Percentiles rank a stretch among this genome's conserved stretches.
Conservation (phyloP, 176 grass and related monocot species). For the Triticum turgidum region DNA sequence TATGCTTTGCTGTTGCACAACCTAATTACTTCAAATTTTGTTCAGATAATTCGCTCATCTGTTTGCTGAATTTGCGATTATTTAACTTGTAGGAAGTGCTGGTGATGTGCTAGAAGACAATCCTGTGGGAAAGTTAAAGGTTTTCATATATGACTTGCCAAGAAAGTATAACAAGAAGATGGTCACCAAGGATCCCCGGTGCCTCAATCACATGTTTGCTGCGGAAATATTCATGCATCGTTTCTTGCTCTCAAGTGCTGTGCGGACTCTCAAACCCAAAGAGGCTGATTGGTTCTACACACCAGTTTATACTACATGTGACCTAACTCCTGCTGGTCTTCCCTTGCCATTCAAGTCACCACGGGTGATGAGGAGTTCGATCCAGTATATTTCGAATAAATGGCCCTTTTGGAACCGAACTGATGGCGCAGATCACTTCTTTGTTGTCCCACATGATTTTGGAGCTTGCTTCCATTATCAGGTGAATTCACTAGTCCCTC, state of each 20-base stretch:
- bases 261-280: constrained; percentile 85
- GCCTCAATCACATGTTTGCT: constrained; percentile 93
- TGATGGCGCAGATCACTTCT: constrained; percentile 90
- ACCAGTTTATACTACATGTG: constrained; percentile 90
- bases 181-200: constrained; percentile 86
- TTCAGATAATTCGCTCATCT: background rate
- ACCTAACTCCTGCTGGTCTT: constrained; percentile 75
- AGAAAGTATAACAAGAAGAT: constrained; percentile 99
- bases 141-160: constrained; percentile 88
- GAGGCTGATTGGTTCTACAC: constrained; percentile 98
- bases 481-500: constrained; percentile 8
- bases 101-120: constrained; percentile 97
- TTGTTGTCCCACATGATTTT: constrained; percentile 96
- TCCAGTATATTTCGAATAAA: constrained; percentile 74
- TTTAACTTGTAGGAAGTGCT: constrained; percentile 67
- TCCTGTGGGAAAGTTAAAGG: constrained; percentile 89
- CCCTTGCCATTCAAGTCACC: constrained; percentile 92
- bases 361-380: constrained; percentile 89
- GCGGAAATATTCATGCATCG: constrained; percentile 98
- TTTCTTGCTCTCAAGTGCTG: constrained; percentile 84
- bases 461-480: constrained; percentile 95
- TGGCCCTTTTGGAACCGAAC: constrained; percentile 93
- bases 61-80: background rate
- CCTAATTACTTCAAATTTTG: background rate
- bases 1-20: background rate